phyloP scores from a whole-genome alignment of 306 rosid species.

The Herpetospermum pedunculosum region DNA sequence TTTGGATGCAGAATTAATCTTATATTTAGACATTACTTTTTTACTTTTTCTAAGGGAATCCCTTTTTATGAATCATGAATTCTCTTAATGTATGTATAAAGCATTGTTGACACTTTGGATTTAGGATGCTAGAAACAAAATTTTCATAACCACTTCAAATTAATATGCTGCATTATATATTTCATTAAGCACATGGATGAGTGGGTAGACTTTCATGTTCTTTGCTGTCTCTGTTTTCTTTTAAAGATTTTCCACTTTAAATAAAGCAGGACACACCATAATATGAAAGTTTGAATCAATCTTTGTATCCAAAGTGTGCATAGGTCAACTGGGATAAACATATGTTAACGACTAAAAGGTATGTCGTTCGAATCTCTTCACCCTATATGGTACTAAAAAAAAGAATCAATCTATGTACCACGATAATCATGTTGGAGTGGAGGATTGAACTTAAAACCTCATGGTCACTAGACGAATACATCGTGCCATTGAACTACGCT shows the following conservation, averaged over 20 bases:
- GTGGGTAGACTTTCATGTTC: background rate
- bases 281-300: background rate
- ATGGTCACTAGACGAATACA: no score
- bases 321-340: no score
- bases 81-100: background rate
- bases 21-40: background rate
- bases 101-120: background rate
- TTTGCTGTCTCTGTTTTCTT: slow-evolving; percentile 1
- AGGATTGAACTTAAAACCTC: no score
- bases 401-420: no score
- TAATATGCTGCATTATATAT: background rate
- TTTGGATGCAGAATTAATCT: background rate
- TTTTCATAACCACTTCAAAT: background rate
- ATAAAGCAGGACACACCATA: background rate
- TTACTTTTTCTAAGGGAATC: no score
- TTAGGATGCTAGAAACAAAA: background rate
- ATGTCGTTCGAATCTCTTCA: no score
- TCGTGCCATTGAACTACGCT: no score
- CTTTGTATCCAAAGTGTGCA: no score
- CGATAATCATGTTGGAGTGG: no score
- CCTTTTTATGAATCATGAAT: background rate
- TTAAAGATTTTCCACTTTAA: background rate
- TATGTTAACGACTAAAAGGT: no score
- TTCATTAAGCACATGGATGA: background rate
- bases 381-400: no score